Percentiles rank a stretch among this genome's conserved stretches.
Conservation (phyloP, 75 land plant species). For the Adiantum capillusveneris region DNA sequence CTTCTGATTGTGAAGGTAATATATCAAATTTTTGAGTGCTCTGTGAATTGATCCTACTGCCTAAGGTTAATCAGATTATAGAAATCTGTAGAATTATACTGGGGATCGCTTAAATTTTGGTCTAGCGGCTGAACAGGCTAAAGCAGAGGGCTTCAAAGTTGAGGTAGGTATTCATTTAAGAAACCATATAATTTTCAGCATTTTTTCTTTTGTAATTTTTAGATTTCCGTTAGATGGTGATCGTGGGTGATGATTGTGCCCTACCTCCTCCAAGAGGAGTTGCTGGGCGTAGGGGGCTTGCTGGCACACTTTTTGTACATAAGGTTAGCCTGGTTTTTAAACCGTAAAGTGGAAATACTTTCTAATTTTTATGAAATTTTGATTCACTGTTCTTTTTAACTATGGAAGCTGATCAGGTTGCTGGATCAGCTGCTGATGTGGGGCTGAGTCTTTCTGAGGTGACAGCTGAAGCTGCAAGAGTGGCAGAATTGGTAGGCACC, state of each 20-base stretch:
- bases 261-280: conserved; percentile 84
- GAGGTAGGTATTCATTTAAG: no score
- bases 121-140: conserved; percentile 94
- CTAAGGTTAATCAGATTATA: no score
- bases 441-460: conserved; percentile 76
- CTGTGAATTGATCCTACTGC: no score
- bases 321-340: conserved; percentile 49
- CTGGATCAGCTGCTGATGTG: conserved; percentile 91
- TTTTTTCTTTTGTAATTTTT: no score
- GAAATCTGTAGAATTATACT: conserved; percentile 63
- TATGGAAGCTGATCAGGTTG: conserved; percentile 43
- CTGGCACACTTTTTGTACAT: conserved; percentile 87
- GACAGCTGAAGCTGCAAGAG: conserved; percentile 78
- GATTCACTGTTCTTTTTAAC: no score
- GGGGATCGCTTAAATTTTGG: conserved; percentile 95
- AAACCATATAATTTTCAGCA: no score
- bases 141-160: conserved; percentile 87
- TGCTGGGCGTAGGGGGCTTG: conserved; percentile 89
- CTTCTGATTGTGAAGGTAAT: conserved; percentile 86
- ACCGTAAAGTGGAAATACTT: no score
- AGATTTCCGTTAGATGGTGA: conserved; percentile 43
- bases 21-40: background rate
- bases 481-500: conserved; percentile 82
- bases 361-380: no score
- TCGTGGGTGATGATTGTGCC: conserved; percentile 98